Conservation (phyloP, 2,329 filamentous ascomycete genomes). For the Alternaria viburni region DNA sequence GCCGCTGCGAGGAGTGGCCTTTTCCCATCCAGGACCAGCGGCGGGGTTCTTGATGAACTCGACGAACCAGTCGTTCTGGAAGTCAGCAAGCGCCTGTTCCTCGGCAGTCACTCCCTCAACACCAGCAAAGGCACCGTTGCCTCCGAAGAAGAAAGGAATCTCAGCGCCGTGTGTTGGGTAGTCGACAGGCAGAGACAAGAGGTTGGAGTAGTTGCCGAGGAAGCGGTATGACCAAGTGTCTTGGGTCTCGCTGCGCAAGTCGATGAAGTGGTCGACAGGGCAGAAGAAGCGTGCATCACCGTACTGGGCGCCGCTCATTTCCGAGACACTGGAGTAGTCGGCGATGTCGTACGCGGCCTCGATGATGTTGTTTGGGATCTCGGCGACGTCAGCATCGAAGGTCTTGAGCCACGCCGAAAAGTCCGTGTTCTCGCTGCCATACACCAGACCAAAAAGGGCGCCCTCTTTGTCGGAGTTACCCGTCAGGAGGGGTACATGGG, state of each 20-base stretch:
- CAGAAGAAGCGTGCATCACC: constrained; percentile 58
- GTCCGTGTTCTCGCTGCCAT: constrained; percentile 36
- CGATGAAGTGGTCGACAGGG: constrained; percentile 42
- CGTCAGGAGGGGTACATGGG: constrained; percentile 33
- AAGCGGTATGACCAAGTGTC: constrained; percentile 55
- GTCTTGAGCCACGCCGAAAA: constrained; percentile 54
- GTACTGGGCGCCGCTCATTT: constrained; percentile 52
- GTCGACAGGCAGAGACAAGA: constrained; percentile 30
- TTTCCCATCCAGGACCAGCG: constrained; percentile 52
- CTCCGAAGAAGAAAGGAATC: constrained; percentile 56
- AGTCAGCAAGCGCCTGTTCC: constrained; percentile 52
- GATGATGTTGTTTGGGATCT: constrained; percentile 46
- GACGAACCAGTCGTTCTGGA: constrained; percentile 53
- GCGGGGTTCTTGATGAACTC: constrained; percentile 54
- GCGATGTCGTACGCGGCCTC: constrained; percentile 44
- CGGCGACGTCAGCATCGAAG: constrained; percentile 51
- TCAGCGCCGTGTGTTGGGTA: constrained; percentile 51
- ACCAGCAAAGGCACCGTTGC: constrained; percentile 52
- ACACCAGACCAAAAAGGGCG: constrained; percentile 32
- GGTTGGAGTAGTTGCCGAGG: constrained; percentile 50
- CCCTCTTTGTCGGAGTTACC: constrained; percentile 38
- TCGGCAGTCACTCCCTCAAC: constrained; percentile 45
- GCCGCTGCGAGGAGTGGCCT: constrained; percentile 38
- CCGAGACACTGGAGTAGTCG: constrained; percentile 48
- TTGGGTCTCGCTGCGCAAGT: constrained; percentile 49